phyloP scores from a whole-genome alignment of 2,329 filamentous ascomycete species.

The Colletotrichum sp. region DNA sequence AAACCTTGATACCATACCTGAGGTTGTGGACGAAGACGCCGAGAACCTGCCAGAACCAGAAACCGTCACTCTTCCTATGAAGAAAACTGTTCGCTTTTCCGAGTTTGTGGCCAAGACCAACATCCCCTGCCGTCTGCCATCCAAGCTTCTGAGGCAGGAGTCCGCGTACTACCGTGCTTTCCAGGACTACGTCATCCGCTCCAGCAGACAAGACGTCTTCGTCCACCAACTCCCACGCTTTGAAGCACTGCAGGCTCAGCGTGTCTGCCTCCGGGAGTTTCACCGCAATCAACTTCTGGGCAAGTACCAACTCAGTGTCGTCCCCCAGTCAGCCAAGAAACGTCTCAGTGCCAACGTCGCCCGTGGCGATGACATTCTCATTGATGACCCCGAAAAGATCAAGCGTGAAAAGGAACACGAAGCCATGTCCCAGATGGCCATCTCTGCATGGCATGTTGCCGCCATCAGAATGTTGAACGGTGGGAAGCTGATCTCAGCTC shows the following conservation, averaged over 20 bases:
- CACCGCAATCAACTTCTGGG: constrained; percentile 85
- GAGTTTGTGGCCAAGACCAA: constrained; percentile 52
- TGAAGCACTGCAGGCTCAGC: constrained; percentile 84
- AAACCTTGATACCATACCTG: constrained; percentile 39
- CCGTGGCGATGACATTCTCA: constrained; percentile 70
- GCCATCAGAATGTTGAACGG: constrained; percentile 67
- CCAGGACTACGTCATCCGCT: constrained; percentile 72
- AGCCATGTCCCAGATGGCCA: constrained; percentile 74
- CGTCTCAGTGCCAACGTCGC: constrained; percentile 75
- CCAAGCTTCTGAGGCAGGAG: constrained; percentile 63
- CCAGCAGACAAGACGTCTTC: constrained; percentile 76
- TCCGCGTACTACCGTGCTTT: constrained; percentile 91
- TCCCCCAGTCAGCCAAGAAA: constrained; percentile 73
- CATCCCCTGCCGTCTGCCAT: constrained; percentile 55
- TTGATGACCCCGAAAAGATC: constrained; percentile 67
- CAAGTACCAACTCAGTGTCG: constrained; percentile 78
- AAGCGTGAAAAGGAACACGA: constrained; percentile 80
- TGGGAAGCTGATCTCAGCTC: constrained; percentile 67
- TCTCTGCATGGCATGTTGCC: constrained; percentile 66
- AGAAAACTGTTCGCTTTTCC: constrained; percentile 81
- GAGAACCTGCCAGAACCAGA: constrained; percentile 33
- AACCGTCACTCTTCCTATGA: constrained; percentile 43
- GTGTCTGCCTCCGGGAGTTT: constrained; percentile 72
- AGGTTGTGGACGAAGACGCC: constrained; percentile 34
- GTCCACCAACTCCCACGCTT: constrained; percentile 85